Evolutionary conservation across 2,329 filamentous ascomycete species (phyloP).

Genomic region (Paraphaeosphaeria sporulosa): DNA sequence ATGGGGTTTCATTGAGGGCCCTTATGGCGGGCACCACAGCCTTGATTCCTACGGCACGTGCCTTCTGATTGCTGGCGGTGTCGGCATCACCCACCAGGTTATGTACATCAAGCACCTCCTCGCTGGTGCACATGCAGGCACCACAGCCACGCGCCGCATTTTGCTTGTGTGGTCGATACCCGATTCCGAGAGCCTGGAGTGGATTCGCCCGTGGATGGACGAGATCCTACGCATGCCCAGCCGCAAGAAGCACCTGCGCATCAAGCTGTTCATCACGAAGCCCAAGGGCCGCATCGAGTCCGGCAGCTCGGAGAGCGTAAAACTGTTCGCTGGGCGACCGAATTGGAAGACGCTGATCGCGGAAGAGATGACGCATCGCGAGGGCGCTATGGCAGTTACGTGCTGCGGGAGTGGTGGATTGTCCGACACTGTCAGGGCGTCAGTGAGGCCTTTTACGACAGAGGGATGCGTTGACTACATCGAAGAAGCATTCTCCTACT

Average conservation of each 20-base stretch:
- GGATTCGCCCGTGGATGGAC: conserved; percentile 73
- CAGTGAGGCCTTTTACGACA: conserved; percentile 59
- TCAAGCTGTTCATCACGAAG: conserved; percentile 70
- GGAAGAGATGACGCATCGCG: conserved; percentile 62
- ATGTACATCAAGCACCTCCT: conserved; percentile 78
- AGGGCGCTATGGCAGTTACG: conserved; percentile 67
- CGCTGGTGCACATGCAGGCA: conserved; percentile 71
- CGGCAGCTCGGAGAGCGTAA: conserved; percentile 62
- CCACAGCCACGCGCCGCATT: conserved; percentile 74
- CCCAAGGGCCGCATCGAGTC: conserved; percentile 64
- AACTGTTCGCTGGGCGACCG: conserved; percentile 68
- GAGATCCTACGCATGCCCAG: conserved; percentile 66
- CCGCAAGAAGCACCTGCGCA: conserved; percentile 65
- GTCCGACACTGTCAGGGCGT: conserved; percentile 66
- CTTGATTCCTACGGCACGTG: conserved; percentile 80
- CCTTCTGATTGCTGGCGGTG: conserved; percentile 80
- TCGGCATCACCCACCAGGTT: conserved; percentile 82
- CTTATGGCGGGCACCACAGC: conserved; percentile 75
- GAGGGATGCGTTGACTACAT: conserved; percentile 67
- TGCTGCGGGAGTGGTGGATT: conserved; percentile 71
- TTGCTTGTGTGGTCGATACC: conserved; percentile 82
- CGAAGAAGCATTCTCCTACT: conserved; percentile 73
- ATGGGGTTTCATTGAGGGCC: conserved; percentile 75
- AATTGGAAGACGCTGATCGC: conserved; percentile 64
- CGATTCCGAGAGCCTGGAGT: conserved; percentile 69